Evolutionary conservation across 2,329 filamentous ascomycete species (phyloP).

Genomic region (Neonectria ditissima): DNA sequence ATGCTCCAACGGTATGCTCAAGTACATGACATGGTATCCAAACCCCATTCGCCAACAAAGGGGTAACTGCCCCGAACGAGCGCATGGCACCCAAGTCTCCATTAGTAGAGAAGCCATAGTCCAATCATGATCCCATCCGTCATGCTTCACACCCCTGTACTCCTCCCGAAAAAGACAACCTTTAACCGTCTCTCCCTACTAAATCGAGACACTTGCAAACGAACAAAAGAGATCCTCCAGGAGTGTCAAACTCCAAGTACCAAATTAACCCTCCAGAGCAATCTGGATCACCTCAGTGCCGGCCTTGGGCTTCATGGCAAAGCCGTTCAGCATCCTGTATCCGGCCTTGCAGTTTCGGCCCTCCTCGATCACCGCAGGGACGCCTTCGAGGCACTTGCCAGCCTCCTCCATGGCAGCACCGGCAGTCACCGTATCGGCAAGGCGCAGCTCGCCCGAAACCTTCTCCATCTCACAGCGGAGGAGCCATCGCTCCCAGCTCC

Average conservation of each 20-base stretch:
- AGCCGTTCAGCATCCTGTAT: slow-evolving; percentile 72
- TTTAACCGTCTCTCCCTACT: slow-evolving; percentile 30
- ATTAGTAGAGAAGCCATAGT: slow-evolving; percentile 33
- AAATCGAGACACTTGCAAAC: slow-evolving; percentile 25
- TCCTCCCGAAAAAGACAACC: slow-evolving; percentile 16
- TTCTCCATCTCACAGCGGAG: slow-evolving; percentile 88
- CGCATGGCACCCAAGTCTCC: slow-evolving; percentile 22
- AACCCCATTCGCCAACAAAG: slow-evolving; percentile 42
- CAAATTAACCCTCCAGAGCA: slow-evolving; percentile 43
- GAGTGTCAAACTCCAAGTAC: slow-evolving; percentile 20
- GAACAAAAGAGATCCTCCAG: slow-evolving; percentile 41
- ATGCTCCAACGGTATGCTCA: slow-evolving; percentile 36
- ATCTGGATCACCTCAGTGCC: slow-evolving; percentile 55
- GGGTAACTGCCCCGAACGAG: slow-evolving; percentile 21
- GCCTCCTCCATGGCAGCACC: slow-evolving; percentile 66
- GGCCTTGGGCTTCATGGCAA: slow-evolving; percentile 69
- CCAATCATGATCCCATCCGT: slow-evolving; percentile 37
- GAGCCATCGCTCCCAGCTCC: slow-evolving; percentile 98
- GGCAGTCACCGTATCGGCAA: slow-evolving; percentile 64
- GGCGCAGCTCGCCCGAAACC: slow-evolving; percentile 72
- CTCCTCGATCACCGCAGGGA: slow-evolving; percentile 73
- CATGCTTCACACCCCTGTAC: slow-evolving; percentile 20
- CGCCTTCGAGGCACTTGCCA: slow-evolving; percentile 69
- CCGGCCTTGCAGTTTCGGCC: slow-evolving; percentile 69
- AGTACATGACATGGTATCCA: slow-evolving; percentile 37